Evolutionary conservation across 2,329 filamentous ascomycete species (phyloP), one percentile per base, ranked within the genome.

Genomic region (Fusarium hostae): DNA sequence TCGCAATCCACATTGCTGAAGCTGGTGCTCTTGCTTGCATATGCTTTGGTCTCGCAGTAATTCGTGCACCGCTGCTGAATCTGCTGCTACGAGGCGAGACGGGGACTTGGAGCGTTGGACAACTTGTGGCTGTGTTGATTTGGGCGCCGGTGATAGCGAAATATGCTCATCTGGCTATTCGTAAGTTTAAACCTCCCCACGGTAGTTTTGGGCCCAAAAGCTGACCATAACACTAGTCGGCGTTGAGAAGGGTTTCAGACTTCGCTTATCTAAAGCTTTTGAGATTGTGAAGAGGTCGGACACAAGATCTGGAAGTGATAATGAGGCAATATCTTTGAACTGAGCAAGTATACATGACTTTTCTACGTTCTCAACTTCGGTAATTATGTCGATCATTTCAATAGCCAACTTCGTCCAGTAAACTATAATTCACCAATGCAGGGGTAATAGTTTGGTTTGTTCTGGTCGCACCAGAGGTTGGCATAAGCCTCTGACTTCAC

Each of bases 71-170:
- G 0, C 30, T 69, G 3, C 10, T 69, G 9, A 30, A 67, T 8
- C 13, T 69, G 0, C 13, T 68, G 6, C 24, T 56, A 9, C 22
- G 59, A n/a, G 58, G 51, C 0, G 58, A 67, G 34, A 44, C 45
- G 0, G 58, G 66, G 0, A 68, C 51, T 4, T 70, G 68, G 68
- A 59, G 66, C 22, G 61, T 70, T 2, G 68, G 68, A 2, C 66
- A 70, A 5, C 12, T 70, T 1, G 57, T 70, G 0, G 66, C 68
- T 0, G 66, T 70, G 1, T 6, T 70, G 3, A 51, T 70, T 3
- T 70, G 62, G 68, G 68, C 43, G 3, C 66, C 68, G 0, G 66
- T 70, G 6, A 59, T 70, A 32, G 39, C 68, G 0, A 70, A 70
- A 20, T 70, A 70, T 18, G 20, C 63, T 3, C 63, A 70, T 16